Conservation (phyloP, 2,329 filamentous ascomycete species). For the Fonsecaea multimorphosa region DNA sequence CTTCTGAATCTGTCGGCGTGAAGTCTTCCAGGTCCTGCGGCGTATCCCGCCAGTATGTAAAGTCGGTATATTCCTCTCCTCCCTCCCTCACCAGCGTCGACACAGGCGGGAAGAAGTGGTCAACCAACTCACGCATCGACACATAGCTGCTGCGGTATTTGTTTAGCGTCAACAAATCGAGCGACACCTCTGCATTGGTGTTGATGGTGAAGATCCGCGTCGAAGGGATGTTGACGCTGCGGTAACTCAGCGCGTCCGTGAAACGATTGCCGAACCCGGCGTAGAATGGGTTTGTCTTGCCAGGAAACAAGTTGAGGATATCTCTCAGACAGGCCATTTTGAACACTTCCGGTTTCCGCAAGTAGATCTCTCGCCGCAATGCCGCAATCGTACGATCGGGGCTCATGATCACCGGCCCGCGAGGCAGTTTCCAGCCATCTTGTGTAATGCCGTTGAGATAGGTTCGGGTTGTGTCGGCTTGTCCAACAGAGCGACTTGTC, state of each 20-base stretch:
- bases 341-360: constrained; percentile 97
- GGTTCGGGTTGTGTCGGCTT: constrained; percentile 85
- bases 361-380: constrained; percentile 86
- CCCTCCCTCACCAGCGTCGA: constrained; percentile 84
- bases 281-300: constrained; percentile 83
- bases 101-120: constrained; percentile 96
- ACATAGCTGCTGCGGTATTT: constrained; percentile 97
- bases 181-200: constrained; percentile 90
- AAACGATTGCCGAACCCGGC: constrained; percentile 96
- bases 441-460: constrained; percentile 91
- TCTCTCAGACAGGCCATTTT: constrained; percentile 98
- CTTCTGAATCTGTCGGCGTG: constrained; percentile 75
- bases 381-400: constrained; percentile 96
- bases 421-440: constrained; percentile 82
- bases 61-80: constrained; percentile 94
- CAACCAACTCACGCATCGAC: constrained; percentile 94
- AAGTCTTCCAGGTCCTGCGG: constrained; percentile 88
- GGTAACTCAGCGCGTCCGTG: constrained; percentile 94
- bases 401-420: constrained; percentile 91
- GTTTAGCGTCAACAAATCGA: constrained; percentile 88
- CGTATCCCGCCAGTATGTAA: constrained; percentile 90
- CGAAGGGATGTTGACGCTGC: constrained; percentile 91
- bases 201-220: constrained; percentile 99
- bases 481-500: constrained; percentile 90
- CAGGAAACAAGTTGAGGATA: constrained; percentile 84